phyloP scores from a whole-genome alignment of 352 stramenopile genomes.

The Paralagenidium karlingii region DNA sequence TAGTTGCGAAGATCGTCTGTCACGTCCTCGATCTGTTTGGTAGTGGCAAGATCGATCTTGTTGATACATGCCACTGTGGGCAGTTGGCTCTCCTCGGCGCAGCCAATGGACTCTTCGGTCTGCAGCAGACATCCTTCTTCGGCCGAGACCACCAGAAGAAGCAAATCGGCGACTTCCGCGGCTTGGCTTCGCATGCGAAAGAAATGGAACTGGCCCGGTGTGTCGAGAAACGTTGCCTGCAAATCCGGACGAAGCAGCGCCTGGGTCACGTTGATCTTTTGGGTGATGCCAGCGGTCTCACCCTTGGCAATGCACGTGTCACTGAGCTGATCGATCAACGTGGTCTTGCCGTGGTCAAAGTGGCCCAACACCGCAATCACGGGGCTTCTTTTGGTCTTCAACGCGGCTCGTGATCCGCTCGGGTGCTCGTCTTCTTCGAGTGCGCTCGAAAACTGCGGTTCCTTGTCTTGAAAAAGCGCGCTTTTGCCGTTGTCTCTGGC shows the following conservation, averaged over 20 bases:
- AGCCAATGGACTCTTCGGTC: slow-evolving; percentile 94
- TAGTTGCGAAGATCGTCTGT: slow-evolving; percentile 55
- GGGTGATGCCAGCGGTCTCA: slow-evolving; percentile 98
- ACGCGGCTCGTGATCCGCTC: slow-evolving; percentile 6
- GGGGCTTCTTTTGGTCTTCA: slow-evolving; percentile 68
- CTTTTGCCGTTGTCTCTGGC: slow-evolving; percentile 22
- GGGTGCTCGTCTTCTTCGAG: slow-evolving; percentile 4
- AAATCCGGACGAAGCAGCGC: slow-evolving; percentile 71
- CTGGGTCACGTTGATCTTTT: slow-evolving; percentile 96
- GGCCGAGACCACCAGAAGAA: slow-evolving; percentile 94
- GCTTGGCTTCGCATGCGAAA: slow-evolving; percentile 96
- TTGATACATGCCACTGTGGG: slow-evolving; percentile 76
- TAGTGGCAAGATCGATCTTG: slow-evolving; percentile 65
- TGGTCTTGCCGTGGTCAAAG: slow-evolving; percentile 99
- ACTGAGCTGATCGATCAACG: slow-evolving; percentile 96
- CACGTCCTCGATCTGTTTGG: slow-evolving; percentile 29
- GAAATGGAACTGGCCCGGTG: slow-evolving; percentile 98
- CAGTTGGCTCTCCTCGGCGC: slow-evolving; percentile 63
- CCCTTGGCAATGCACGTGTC: slow-evolving; percentile 77
- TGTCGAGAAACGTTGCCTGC: slow-evolving; percentile 96
- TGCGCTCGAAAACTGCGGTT: slow-evolving; percentile 21
- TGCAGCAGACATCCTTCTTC: slow-evolving; percentile 98
- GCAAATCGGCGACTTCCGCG: slow-evolving; percentile 95
- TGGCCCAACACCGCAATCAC: slow-evolving; percentile 99
- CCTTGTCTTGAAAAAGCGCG: slow-evolving; percentile 46